Conservation (phyloP, 208 protist species). For the Leishmania amazonensis region DNA sequence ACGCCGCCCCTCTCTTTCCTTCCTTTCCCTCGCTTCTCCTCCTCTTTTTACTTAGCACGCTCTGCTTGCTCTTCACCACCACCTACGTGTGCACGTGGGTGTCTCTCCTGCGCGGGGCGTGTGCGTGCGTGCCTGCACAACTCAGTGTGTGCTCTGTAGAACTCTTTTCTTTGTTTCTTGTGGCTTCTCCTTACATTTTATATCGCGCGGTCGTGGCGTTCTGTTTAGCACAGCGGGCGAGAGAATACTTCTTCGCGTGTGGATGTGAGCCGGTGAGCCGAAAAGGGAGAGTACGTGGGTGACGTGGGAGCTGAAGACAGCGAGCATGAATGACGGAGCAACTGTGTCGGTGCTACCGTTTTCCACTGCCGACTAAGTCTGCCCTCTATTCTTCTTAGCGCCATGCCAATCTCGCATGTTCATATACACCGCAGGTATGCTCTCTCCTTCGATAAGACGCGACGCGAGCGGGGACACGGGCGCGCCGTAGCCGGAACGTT, state of each 20-base stretch:
- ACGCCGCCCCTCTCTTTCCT: not conserved
- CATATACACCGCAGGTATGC: not conserved
- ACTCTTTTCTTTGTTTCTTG: not conserved
- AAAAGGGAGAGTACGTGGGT: not conserved
- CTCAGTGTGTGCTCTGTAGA: not conserved
- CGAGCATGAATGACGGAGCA: not conserved
- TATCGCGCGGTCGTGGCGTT: not conserved
- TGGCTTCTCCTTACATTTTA: not conserved
- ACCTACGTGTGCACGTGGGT: not conserved
- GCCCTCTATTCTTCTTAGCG: not conserved
- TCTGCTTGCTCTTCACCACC: not conserved
- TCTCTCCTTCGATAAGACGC: not conserved
- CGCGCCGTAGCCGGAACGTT: not conserved
- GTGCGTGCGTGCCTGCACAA: too few relatives aligned
- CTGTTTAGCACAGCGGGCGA: not conserved
- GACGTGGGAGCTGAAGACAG: too few relatives aligned
- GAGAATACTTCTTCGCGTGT: not conserved
- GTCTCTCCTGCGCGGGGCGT: too few relatives aligned
- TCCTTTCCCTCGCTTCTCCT: not conserved
- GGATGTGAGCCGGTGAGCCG: not conserved
- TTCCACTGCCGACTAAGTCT: not conserved
- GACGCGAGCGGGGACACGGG: not conserved
- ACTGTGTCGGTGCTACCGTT: not conserved
- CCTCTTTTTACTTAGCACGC: not conserved
- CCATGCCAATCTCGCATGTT: not conserved